Evolutionary conservation across 768 basidiomycete genomes (phyloP).

Genomic region (Auricularia sp.): DNA sequence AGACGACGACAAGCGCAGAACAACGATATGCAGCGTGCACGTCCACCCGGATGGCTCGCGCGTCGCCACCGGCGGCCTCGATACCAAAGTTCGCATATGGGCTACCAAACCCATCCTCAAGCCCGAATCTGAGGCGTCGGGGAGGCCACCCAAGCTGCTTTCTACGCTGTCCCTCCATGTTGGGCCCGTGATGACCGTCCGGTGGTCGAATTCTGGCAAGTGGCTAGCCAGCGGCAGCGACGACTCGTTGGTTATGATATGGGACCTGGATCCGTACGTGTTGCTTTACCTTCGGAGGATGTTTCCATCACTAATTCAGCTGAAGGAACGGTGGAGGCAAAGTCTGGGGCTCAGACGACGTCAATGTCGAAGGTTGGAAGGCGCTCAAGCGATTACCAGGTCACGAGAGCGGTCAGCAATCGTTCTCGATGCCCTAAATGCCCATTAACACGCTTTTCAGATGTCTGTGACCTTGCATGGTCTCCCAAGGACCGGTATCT

Average conservation of each 20-base stretch:
- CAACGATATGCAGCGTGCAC: conserved; percentile 84
- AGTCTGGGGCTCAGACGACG: conserved; percentile 90
- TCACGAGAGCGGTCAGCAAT: conserved; percentile 76
- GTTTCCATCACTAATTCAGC: conserved; percentile 2
- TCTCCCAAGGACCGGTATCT: conserved; percentile 85
- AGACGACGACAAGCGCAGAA: conserved; percentile 53
- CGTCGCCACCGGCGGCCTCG: conserved; percentile 94
- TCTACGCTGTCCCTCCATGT: conserved; percentile 91
- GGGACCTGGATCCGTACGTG: conserved; percentile 92
- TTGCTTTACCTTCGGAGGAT: not conserved
- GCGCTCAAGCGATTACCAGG: conserved; percentile 84
- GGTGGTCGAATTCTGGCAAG: conserved; percentile 89
- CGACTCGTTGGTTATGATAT: conserved; percentile 91
- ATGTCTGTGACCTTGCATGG: conserved; percentile 95
- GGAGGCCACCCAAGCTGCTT: conserved; percentile 73
- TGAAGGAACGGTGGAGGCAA: conserved; percentile 67
- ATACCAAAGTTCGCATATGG: conserved; percentile 96
- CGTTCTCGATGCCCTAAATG: not conserved
- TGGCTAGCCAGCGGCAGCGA: conserved; percentile 96
- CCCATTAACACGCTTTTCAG: conserved; percentile 30
- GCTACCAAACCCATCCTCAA: conserved; percentile 91
- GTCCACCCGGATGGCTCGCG: conserved; percentile 94
- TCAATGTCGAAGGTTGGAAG: conserved; percentile 97
- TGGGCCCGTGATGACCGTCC: conserved; percentile 80
- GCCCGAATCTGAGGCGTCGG: conserved; percentile 50